Conservation (phyloP, 2,329 filamentous ascomycete genomes). For the Neonectria neomacrospora region DNA sequence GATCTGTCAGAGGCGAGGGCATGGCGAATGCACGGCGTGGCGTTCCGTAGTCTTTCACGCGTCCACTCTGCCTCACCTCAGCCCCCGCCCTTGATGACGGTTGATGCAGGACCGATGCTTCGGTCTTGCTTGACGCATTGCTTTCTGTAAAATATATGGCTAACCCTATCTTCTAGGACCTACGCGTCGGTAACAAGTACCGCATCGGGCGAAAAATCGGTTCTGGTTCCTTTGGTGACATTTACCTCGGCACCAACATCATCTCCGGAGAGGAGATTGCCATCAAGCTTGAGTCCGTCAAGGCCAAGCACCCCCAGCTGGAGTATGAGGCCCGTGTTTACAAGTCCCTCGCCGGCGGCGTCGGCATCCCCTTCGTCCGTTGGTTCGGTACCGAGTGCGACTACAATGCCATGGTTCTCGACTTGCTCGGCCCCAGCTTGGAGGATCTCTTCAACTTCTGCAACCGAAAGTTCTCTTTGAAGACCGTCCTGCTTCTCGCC, state of each 20-base stretch:
- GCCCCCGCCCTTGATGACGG: background rate
- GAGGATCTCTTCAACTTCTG: conserved; percentile 99
- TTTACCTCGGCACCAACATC: conserved; percentile 99
- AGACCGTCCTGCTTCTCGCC: conserved; percentile 95
- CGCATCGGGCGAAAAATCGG: conserved; percentile 99
- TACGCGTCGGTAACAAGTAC: conserved; percentile 99
- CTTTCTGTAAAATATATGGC: conserved; percentile 12
- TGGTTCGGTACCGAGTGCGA: conserved; percentile 99
- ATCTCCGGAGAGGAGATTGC: conserved; percentile 99
- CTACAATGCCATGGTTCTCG: conserved; percentile 99
- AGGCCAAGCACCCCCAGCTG: conserved; percentile 98
- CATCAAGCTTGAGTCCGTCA: conserved; percentile 99
- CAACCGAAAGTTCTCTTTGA: conserved; percentile 99
- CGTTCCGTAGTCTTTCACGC: background rate
- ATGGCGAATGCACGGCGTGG: background rate
- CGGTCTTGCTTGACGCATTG: background rate
- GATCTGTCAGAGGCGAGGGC: background rate
- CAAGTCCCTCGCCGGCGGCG: conserved; percentile 90
- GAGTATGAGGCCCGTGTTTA: conserved; percentile 98
- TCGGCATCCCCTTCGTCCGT: conserved; percentile 97
- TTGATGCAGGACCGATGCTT: conserved; percentile 1
- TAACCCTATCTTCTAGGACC: conserved; percentile 72
- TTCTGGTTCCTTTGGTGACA: conserved; percentile 96
- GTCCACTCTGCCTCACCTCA: background rate
- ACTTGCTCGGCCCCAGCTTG: conserved; percentile 92